Percentiles rank a stretch among this genome's conserved stretches.
phyloP scores from a whole-genome alignment of 2,329 filamentous ascomycete genomes.

The Colletotrichum orchidophilum region DNA sequence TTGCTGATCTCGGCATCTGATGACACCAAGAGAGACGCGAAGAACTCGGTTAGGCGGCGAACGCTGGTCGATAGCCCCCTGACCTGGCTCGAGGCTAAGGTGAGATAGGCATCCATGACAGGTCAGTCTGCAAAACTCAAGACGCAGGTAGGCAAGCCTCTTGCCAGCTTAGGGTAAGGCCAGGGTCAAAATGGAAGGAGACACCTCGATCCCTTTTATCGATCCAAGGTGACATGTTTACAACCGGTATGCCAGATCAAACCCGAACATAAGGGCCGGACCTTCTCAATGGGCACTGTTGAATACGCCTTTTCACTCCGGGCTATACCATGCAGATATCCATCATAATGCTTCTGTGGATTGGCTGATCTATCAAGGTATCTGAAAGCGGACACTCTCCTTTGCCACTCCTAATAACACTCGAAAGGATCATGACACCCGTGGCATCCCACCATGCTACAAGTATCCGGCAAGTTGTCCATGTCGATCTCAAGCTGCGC shows the following conservation, averaged over 20 bases:
- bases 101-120: constrained; percentile 1
- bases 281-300: too few species aligned
- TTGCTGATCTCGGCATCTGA: not conserved
- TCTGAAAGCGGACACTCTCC: not conserved
- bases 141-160: not conserved
- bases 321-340: too few species aligned
- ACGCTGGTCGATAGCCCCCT: not conserved
- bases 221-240: too few species aligned
- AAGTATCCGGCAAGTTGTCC: constrained; percentile 10
- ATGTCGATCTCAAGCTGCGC: constrained; percentile 17
- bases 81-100: not conserved
- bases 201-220: too few species aligned
- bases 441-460: constrained; percentile 1
- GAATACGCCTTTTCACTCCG: too few species aligned
- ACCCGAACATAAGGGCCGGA: too few species aligned
- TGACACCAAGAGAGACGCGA: not conserved
- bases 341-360: not conserved
- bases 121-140: too few species aligned
- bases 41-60: not conserved
- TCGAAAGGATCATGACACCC: constrained; percentile 4
- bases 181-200: not conserved
- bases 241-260: too few species aligned
- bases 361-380: not conserved
- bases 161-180: not conserved
- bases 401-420: not conserved